Base-by-base conservation (phyloP, 352 stramenopile genomes). In the Elongisporangium undulatum region DNA sequence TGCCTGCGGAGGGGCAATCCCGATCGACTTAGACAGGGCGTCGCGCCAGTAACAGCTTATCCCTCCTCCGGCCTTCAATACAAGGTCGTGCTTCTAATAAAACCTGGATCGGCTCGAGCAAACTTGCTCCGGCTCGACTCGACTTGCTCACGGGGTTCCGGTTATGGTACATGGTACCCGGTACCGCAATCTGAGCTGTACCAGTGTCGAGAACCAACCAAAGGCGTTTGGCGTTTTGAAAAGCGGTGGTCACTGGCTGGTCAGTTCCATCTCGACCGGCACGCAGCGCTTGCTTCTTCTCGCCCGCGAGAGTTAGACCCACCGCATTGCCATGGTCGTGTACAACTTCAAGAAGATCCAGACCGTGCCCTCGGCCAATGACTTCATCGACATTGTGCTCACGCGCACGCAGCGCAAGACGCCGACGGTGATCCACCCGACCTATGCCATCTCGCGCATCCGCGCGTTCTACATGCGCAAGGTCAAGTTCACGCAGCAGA, bases 291-390 rank as follows among this genome's bases (percentile, higher is more conserved):
- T 45, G 51, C 54, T 39, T 58, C 22, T 20, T 51, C 19, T 26
- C 16, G 22, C 49, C 52, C 48, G 7, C 20, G n/a, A 50, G 48
- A 22, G 34, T 38, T 29, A 49, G 23, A 57, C 24, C 45, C 41
- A 19, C 48, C 48, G 59, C 41, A 55, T 50, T 24, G 51, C 81
- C 65, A 99, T 99, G 96, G 94, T 98, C 54, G 94, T 99, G 59
- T 99, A 99, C 86, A 99, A 99, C 87, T 99, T 99, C 74, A 99
- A 99, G 81, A 98, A 98, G 83, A 99, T 99, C 72, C 85, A 94
- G 67, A 95, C 97, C 12, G 97, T 99, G 74, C 97, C 97, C 48
- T 87, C 87, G 66, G 96, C 97, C 55, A 89, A 82, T 66, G 97
- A 99, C 69, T 97, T 99, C 58, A 95, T 99, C 65, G 98, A 99